phyloP scores from a whole-genome alignment of 169 alveolate genomes.

The Plasmodium gallinaceum region DNA sequence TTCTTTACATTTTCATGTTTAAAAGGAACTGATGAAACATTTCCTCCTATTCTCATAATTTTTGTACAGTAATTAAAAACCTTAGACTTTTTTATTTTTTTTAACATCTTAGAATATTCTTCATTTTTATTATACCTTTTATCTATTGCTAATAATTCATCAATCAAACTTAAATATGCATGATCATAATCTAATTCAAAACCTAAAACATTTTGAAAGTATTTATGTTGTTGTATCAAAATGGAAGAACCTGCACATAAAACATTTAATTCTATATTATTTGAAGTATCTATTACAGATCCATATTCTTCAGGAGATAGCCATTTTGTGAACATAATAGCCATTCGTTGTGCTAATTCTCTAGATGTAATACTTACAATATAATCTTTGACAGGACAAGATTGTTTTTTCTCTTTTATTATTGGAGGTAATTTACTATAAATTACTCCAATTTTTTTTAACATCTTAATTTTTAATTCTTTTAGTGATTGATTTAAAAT shows the following conservation, averaged over 20 bases:
- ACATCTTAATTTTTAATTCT: slow-evolving; percentile 36
- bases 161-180: slow-evolving; percentile 51
- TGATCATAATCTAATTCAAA: slow-evolving; percentile 60
- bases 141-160: slow-evolving; percentile 53
- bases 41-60: slow-evolving; percentile 62
- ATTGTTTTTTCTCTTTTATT: slow-evolving; percentile 9
- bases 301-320: slow-evolving; percentile 63
- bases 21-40: slow-evolving; percentile 57
- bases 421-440: slow-evolving; percentile 63
- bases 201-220: slow-evolving; percentile 37
- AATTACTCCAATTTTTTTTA: slow-evolving; percentile 49
- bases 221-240: slow-evolving; percentile 65
- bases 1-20: slow-evolving; percentile 68
- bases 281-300: slow-evolving; percentile 15
- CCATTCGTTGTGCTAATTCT: slow-evolving; percentile 62
- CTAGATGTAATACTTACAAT: slow-evolving; percentile 56
- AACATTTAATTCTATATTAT: slow-evolving; percentile 44
- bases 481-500: slow-evolving; percentile 36
- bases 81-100: slow-evolving; percentile 58
- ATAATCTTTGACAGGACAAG: slow-evolving; percentile 20
- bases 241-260: slow-evolving; percentile 66
- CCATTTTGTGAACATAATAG: slow-evolving; percentile 60
- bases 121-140: slow-evolving; percentile 42
- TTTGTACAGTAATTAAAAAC: slow-evolving; percentile 67
- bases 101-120: background rate